Evolutionary conservation across 2,329 filamentous ascomycete genomes (phyloP).

Genomic region (Elsinoe necatrix): DNA sequence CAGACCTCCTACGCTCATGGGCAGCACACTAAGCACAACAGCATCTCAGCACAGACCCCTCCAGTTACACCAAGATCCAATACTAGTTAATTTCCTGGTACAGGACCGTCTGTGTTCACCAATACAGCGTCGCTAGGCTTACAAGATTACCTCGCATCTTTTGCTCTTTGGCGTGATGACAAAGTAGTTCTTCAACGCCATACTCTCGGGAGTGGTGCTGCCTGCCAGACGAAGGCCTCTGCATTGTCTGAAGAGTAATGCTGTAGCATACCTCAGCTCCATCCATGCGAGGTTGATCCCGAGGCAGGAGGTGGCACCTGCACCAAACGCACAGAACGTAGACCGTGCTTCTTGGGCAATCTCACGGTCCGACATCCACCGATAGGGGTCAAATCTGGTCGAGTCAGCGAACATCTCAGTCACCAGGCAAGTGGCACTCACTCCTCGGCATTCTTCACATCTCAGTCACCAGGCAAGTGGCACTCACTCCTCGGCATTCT

Average conservation of each 20-base stretch:
- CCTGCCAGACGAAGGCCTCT: conserved; percentile 24
- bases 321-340: conserved; percentile 61
- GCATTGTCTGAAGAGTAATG: conserved; percentile 46
- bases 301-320: conserved; percentile 59
- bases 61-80: too few relatives aligned
- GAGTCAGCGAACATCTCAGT: conserved; percentile 15
- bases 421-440: conserved; percentile 22
- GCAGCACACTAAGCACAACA: too few relatives aligned
- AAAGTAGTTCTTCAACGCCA: conserved; percentile 39
- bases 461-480: conserved; percentile 22
- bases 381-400: conserved; percentile 28
- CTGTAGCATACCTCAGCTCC: conserved; percentile 46
- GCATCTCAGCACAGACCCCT: too few relatives aligned
- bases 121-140: background rate
- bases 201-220: conserved; percentile 31
- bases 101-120: too few relatives aligned
- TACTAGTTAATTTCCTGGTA: too few relatives aligned
- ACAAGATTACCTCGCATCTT: conserved; percentile 33
- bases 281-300: conserved; percentile 59
- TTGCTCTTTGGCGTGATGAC: conserved; percentile 37
- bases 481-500: conserved; percentile 20
- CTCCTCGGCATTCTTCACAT: too few relatives aligned
- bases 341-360: conserved; percentile 33
- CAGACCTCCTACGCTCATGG: background rate
- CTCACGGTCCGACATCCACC: conserved; percentile 26